phyloP scores from a whole-genome alignment of 179 eudicot genomes.

The Silene vulgaris region DNA sequence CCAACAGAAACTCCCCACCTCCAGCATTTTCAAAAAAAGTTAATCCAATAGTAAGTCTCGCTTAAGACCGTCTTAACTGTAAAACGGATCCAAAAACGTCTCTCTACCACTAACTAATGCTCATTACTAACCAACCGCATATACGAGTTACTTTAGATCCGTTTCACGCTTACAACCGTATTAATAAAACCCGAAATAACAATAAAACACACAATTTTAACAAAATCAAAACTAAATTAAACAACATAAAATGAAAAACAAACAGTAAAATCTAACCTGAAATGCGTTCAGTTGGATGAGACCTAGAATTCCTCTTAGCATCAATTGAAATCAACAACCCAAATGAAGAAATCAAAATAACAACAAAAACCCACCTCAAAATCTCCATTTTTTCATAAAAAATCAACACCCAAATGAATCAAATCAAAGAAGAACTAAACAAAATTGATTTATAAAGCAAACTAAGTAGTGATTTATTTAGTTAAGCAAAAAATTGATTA shows the following conservation, averaged over 20 bases:
- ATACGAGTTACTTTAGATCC: too few species aligned
- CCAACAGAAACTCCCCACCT: background rate
- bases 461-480: background rate
- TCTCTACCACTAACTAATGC: too few species aligned
- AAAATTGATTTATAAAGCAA: background rate
- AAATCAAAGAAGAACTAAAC: background rate
- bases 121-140: too few species aligned
- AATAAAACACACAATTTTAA: background rate
- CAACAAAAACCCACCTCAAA: constrained; percentile 30
- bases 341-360: constrained; percentile 17
- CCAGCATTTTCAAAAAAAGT: background rate
- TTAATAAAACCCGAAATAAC: constrained; percentile 22
- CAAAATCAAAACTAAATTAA: constrained; percentile 1
- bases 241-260: background rate
- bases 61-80: too few species aligned
- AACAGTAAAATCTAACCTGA: constrained; percentile 25
- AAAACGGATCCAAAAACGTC: too few species aligned
- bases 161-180: too few species aligned
- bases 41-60: background rate
- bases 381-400: constrained; percentile 19
- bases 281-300: constrained; percentile 38
- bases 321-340: constrained; percentile 11
- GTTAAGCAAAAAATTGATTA: background rate
- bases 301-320: constrained; percentile 22
- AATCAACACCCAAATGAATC: background rate